These are phyloP conservation scores for Chrysanthemum makinoi DNA, from an alignment of 129 eudicot species.

Conservation along the genomic window DNA sequence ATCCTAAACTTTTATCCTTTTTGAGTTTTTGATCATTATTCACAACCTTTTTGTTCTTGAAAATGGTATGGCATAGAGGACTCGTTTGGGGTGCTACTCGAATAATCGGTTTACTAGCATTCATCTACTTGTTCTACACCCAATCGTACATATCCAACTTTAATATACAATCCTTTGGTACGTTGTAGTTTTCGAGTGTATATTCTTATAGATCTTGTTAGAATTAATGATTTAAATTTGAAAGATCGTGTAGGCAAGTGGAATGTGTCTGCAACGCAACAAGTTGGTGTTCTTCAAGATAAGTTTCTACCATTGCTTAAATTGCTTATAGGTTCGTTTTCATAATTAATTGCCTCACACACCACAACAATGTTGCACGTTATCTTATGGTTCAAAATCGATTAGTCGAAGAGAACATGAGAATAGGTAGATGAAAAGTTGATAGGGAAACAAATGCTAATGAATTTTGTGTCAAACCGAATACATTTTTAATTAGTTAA, in stretches of 20 bases:
- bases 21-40: too few relatives aligned
- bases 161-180: constrained; percentile 23
- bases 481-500: too few relatives aligned
- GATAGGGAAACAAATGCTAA: too few relatives aligned
- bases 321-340: constrained; percentile 33
- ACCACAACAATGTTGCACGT: neutral
- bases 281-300: constrained; percentile 5
- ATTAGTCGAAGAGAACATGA: too few relatives aligned
- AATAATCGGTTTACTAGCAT: constrained; percentile 20
- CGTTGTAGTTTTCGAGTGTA: neutral
- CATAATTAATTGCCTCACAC: neutral
- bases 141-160: constrained; percentile 28
- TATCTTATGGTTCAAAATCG: too few relatives aligned
- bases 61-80: constrained; percentile 20
- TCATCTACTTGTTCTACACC: constrained; percentile 35
- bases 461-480: too few relatives aligned
- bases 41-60: neutral
- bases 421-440: too few relatives aligned
- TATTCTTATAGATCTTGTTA: neutral
- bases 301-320: constrained; percentile 8
- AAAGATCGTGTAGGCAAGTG: neutral
- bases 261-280: constrained; percentile 12
- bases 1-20: too few relatives aligned
- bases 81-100: constrained; percentile 34
- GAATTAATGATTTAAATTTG: too few relatives aligned